Conservation (phyloP, 148 eudicot genomes). For the Cornus florida region DNA sequence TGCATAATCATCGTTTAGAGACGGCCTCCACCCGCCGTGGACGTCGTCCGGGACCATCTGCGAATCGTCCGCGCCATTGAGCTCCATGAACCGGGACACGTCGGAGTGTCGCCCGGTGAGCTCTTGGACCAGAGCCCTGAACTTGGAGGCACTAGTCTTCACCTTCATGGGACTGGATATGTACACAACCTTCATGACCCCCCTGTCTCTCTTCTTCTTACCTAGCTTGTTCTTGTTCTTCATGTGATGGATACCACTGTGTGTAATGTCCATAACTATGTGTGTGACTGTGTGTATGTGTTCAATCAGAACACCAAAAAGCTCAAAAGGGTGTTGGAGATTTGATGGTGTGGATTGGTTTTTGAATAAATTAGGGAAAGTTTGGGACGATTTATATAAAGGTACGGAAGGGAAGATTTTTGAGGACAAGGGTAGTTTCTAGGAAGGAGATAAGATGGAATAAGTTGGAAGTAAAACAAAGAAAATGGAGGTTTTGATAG, state of each 20-base stretch:
- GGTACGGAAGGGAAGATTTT: not conserved
- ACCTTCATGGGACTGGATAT: conserved; percentile 63
- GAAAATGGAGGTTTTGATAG: not conserved
- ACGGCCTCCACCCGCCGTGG: not conserved
- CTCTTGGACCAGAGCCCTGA: conserved; percentile 48
- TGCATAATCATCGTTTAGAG: not conserved
- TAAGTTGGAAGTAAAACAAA: not conserved
- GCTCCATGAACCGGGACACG: conserved; percentile 40
- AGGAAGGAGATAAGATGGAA: conserved; percentile 20
- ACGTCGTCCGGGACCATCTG: not conserved
- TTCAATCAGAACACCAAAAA: not conserved
- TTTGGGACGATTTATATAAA: not conserved
- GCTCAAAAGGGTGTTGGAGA: not conserved
- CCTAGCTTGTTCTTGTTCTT: conserved; percentile 6
- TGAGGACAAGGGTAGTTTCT: conserved; percentile 11
- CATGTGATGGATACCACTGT: not conserved
- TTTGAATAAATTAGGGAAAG: not conserved
- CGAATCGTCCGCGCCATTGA: not conserved
- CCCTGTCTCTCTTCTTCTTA: not conserved
- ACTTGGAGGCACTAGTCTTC: conserved; percentile 43
- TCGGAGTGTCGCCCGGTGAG: conserved; percentile 57
- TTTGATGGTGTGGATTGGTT: not conserved
- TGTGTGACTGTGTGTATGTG: too few species aligned
- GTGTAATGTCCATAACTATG: not conserved
- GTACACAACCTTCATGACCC: conserved; percentile 42